These are phyloP conservation scores for Trametes meyenii DNA, from an alignment of 768 basidiomycete species.

Conservation along the genomic window DNA sequence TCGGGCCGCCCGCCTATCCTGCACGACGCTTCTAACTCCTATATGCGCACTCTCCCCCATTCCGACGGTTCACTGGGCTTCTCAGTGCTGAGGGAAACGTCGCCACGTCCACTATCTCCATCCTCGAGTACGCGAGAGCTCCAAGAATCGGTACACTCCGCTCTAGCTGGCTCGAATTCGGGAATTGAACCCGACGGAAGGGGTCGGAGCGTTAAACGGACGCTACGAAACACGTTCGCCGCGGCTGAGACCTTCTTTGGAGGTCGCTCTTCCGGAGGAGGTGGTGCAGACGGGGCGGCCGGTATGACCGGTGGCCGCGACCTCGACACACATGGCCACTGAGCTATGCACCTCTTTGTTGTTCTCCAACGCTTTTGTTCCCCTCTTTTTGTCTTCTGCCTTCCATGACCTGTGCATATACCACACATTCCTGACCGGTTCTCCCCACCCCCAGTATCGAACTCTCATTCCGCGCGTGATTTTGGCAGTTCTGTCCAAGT, in stretches of 20 bases:
- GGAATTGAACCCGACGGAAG: conserved; percentile 41
- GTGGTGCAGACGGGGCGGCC: conserved; percentile 24
- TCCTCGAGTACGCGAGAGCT: conserved; percentile 43
- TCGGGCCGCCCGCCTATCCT: conserved; percentile 23
- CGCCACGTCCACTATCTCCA: conserved; percentile 29
- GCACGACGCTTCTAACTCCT: conserved; percentile 30
- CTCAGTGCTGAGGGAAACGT: conserved; percentile 19
- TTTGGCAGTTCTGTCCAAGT: conserved; percentile 2
- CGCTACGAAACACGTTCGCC: conserved; percentile 65
- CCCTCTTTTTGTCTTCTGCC: neutral
- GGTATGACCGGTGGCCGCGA: conserved; percentile 24
- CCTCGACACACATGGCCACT: conserved; percentile 26
- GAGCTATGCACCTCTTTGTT: neutral
- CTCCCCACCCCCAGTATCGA: neutral
- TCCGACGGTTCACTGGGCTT: conserved; percentile 20
- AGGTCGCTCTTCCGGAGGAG: conserved; percentile 35
- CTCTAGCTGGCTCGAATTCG: conserved; percentile 29
- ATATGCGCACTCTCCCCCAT: conserved; percentile 17
- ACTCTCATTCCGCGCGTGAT: neutral
- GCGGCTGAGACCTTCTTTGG: conserved; percentile 75
- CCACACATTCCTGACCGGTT: neutral
- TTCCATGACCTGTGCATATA: neutral
- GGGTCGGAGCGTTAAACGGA: conserved; percentile 65
- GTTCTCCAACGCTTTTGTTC: neutral
- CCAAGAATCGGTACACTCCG: conserved; percentile 43